Conservation (phyloP, 306 rosid genomes). For the Vigna mungo region DNA sequence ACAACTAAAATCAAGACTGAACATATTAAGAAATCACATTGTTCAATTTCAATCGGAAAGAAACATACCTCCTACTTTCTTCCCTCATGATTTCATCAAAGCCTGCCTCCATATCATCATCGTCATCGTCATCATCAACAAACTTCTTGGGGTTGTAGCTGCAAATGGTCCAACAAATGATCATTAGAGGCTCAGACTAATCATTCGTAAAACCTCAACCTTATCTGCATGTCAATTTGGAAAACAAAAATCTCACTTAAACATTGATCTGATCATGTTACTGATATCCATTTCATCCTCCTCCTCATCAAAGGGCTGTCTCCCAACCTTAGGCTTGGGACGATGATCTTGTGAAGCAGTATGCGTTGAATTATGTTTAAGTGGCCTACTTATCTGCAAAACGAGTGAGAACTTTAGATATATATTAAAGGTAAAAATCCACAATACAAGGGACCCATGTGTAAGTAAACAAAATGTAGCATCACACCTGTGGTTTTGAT, state of each 20-base stretch:
- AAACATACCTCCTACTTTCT: slow-evolving; percentile 66
- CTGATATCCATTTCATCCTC: slow-evolving; percentile 53
- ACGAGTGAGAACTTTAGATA: slow-evolving; percentile 9
- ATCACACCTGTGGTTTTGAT: slow-evolving; percentile 65
- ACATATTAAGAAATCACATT: background rate
- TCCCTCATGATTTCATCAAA: slow-evolving; percentile 77
- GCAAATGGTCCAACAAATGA: too few relatives aligned
- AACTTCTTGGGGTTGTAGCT: slow-evolving; percentile 67
- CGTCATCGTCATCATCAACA: slow-evolving; percentile 60
- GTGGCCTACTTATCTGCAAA: slow-evolving; percentile 61
- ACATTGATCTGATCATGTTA: slow-evolving; percentile 67
- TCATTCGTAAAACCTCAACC: background rate
- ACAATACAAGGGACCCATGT: slow-evolving; percentile 6
- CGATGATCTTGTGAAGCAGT: slow-evolving; percentile 49
- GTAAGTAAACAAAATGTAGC: background rate
- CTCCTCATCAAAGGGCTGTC: slow-evolving; percentile 53
- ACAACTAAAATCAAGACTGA: background rate
- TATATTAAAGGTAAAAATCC: slow-evolving; percentile 9
- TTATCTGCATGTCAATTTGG: slow-evolving; percentile 3
- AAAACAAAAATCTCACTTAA: slow-evolving; percentile 52
- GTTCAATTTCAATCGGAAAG: background rate
- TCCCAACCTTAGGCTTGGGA: slow-evolving; percentile 63
- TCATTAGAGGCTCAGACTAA: too few relatives aligned
- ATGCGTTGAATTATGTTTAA: slow-evolving; percentile 48
- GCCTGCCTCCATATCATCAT: slow-evolving; percentile 81